A percentile compares a stretch with the other conserved stretches of the same genome.
Conservation (phyloP, 2,329 filamentous ascomycete genomes). For the Aureobasidium sp. region DNA sequence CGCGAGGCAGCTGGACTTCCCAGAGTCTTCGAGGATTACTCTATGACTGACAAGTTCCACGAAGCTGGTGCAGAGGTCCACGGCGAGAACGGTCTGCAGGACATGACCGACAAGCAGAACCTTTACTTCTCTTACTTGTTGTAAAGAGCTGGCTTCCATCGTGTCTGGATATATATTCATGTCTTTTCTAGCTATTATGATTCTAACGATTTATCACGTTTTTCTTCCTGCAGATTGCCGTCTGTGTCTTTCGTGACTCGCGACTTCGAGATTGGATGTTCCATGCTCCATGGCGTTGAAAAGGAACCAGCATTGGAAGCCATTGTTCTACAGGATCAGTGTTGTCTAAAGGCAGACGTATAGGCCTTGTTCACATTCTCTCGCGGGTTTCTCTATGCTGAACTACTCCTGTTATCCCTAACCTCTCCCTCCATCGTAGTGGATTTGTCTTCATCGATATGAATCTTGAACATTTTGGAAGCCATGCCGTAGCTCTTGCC, state of each 20-base stretch:
- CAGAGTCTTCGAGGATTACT: constrained; percentile 9
- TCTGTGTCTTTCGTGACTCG: too few relatives aligned
- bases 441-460: constrained; percentile 38
- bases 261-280: too few relatives aligned
- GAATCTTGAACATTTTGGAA: constrained; percentile 37
- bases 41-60: constrained; percentile 14
- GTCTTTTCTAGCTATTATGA: neutral
- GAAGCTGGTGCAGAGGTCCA: constrained; percentile 15
- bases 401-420: constrained; percentile 9
- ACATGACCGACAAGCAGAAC: constrained; percentile 19
- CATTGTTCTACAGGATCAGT: too few relatives aligned
- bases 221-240: too few relatives aligned
- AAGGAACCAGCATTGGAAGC: too few relatives aligned
- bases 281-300: too few relatives aligned
- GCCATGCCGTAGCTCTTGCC: constrained; percentile 47
- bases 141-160: neutral
- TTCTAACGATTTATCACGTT: neutral
- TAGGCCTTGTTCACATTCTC: too few relatives aligned
- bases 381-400: neutral
- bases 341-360: too few relatives aligned
- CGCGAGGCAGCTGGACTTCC: constrained; percentile 14
- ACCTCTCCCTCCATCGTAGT: constrained; percentile 10
- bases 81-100: constrained; percentile 11
- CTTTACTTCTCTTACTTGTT: constrained; percentile 17
- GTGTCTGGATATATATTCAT: too few relatives aligned